Evolutionary conservation across 2,329 filamentous ascomycete species (phyloP).

Genomic region (Fusarium sp.): DNA sequence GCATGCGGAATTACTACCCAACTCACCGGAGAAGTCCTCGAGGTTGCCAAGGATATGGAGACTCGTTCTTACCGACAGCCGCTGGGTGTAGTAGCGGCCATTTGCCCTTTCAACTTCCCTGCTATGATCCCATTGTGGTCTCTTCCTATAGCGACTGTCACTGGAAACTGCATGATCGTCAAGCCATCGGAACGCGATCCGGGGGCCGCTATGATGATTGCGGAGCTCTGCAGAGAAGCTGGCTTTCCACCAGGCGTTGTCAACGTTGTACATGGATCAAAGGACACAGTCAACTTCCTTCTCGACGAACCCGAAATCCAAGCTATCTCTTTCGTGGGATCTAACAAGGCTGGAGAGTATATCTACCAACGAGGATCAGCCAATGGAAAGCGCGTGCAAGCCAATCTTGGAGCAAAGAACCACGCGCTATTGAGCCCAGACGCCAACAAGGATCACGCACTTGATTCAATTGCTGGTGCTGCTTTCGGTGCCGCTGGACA

Average conservation of each 20-base stretch:
- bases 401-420: constrained; percentile 86
- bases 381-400: constrained; percentile 85
- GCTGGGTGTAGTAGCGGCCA: constrained; percentile 79
- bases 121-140: constrained; percentile 89
- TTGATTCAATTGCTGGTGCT: constrained; percentile 83
- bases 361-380: constrained; percentile 79
- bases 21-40: constrained; percentile 79
- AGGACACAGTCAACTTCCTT: constrained; percentile 82
- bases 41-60: constrained; percentile 88
- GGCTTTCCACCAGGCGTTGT: constrained; percentile 82
- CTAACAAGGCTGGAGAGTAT: constrained; percentile 85
- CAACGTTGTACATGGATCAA: constrained; percentile 80
- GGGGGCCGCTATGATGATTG: constrained; percentile 82
- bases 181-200: constrained; percentile 86
- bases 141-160: constrained; percentile 81
- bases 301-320: constrained; percentile 83
- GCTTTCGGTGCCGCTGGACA: constrained; percentile 85
- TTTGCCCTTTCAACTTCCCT: constrained; percentile 86
- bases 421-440: constrained; percentile 83
- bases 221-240: constrained; percentile 78
- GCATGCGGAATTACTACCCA: constrained; percentile 80
- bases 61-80: constrained; percentile 81
- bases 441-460: constrained; percentile 83
- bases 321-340: constrained; percentile 83
- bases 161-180: constrained; percentile 81